Base-by-base conservation (phyloP, 805 yeast species). In the Kuraishia borneana region DNA sequence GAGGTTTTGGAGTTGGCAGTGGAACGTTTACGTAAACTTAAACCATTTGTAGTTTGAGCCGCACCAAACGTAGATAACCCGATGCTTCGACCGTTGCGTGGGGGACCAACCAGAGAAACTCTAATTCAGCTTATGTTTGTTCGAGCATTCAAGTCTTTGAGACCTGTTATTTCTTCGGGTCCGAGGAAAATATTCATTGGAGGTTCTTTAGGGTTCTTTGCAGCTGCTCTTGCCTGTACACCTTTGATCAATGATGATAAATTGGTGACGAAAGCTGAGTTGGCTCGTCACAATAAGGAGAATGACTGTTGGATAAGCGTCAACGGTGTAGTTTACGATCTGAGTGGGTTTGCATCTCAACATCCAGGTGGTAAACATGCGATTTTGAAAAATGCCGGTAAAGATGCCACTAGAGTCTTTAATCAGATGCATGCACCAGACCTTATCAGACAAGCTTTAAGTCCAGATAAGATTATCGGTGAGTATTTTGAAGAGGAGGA, bases 1-100 rank as follows among this genome's bases (percentile, higher is more conserved):
- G 68, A 62, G 4, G 66, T 83, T 36, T 66, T 92, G 42, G 76
- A 74, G 42, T 84, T 79, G 44, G 96, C 97, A 1, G 95, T 79
- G 16, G 70, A 62, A 38, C 75, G 87, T 56, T 69, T 92, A 17
- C 6, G 21, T 5, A 17, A 14, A 20, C 21, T 21, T 13, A 29
- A 18, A n/a, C n/a, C n/a, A n/a, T n/a, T n/a, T n/a, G n/a, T n/a
- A n/a, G n/a, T n/a, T n/a, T n/a, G n/a, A n/a, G n/a, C n/a, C n/a
- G n/a, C n/a, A n/a, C n/a, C n/a, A n/a, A n/a, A n/a, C n/a, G n/a
- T n/a, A n/a, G n/a, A n/a, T n/a, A n/a, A n/a, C n/a, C n/a, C n/a
- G n/a, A n/a, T n/a, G n/a, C n/a, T n/a, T n/a, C n/a, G n/a, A n/a
- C n/a, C n/a, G n/a, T n/a, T n/a, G n/a, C n/a, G n/a, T n/a, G n/a